A percentile compares a stretch with the other conserved stretches of the same genome.
Evolutionary conservation across 495 filamentous ascomycete genomes (phyloP).

Genomic region (Penicillium herquei): DNA sequence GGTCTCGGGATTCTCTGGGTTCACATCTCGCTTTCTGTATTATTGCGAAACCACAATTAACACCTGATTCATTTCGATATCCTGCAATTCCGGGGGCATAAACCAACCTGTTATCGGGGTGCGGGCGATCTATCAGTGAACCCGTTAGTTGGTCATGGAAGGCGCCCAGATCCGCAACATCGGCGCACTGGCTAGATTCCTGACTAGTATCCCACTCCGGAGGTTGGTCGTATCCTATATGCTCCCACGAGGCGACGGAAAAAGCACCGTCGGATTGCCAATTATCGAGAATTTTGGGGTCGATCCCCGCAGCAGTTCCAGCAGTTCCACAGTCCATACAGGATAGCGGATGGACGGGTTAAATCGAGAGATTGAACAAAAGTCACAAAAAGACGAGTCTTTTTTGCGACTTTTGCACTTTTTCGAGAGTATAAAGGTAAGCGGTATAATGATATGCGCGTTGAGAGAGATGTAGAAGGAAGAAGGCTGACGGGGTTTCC

Average conservation of each 20-base stretch:
- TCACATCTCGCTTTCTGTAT: slow-evolving; percentile 29
- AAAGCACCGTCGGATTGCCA: slow-evolving; percentile 43
- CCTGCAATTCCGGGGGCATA: too few species aligned
- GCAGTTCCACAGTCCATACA: slow-evolving; percentile 49
- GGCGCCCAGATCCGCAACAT: slow-evolving; percentile 36
- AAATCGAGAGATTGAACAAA: background rate
- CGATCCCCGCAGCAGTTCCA: slow-evolving; percentile 45
- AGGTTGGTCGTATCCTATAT: slow-evolving; percentile 38
- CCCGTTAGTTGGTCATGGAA: slow-evolving; percentile 32
- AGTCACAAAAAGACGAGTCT: slow-evolving; percentile 8
- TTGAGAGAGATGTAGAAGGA: slow-evolving; percentile 7
- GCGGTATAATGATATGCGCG: background rate
- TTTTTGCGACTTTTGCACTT: slow-evolving; percentile 13
- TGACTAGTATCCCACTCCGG: slow-evolving; percentile 47
- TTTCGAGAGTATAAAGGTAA: slow-evolving; percentile 15
- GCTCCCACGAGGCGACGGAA: slow-evolving; percentile 42
- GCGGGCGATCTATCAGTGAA: slow-evolving; percentile 26
- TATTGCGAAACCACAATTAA: background rate
- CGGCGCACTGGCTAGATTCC: slow-evolving; percentile 43
- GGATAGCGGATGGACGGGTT: slow-evolving; percentile 18
- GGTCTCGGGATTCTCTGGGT: slow-evolving; percentile 22
- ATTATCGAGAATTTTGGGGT: slow-evolving; percentile 49
- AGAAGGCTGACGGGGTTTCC: slow-evolving; percentile 18
- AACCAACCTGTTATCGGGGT: slow-evolving; percentile 29
- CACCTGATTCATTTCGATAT: background rate